Percentiles rank a stretch among this genome's conserved stretches.
Evolutionary conservation across 108 stramenopile species (phyloP).

Genomic region (Nitzschia sp.): DNA sequence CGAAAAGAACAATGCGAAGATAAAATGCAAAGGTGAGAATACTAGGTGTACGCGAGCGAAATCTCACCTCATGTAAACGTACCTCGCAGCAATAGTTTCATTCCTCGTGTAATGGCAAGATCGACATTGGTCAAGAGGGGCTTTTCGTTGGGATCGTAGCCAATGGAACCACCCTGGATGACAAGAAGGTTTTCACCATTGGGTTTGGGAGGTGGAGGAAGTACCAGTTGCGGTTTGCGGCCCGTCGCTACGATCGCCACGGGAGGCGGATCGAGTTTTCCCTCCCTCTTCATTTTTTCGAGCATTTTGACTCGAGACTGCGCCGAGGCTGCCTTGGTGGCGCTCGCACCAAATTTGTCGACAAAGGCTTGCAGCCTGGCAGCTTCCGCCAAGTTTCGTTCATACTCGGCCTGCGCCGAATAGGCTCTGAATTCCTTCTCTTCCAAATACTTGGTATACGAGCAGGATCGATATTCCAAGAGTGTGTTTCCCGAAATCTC

Average conservation of each 20-base stretch:
- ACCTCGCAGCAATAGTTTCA: too few relatives aligned
- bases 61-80: too few relatives aligned
- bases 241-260: constrained; percentile 31
- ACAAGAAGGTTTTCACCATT: constrained; percentile 64
- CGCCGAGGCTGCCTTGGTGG: constrained; percentile 86
- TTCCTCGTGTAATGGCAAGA: too few relatives aligned
- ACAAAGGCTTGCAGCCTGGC: constrained; percentile 87
- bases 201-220: constrained; percentile 66
- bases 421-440: constrained; percentile 79
- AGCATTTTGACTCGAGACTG: constrained; percentile 89
- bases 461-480: constrained; percentile 66
- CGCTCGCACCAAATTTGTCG: constrained; percentile 84
- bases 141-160: too few relatives aligned
- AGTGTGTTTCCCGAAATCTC: constrained; percentile 63
- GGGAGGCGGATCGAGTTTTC: too few relatives aligned
- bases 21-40: too few relatives aligned
- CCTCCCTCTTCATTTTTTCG: constrained; percentile 79
- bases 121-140: too few relatives aligned
- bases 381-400: constrained; percentile 82
- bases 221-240: constrained; percentile 37
- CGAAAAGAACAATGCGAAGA: too few relatives aligned
- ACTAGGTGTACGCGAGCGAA: too few relatives aligned
- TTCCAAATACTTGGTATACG: constrained; percentile 70
- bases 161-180: too few relatives aligned
- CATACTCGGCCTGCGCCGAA: constrained; percentile 78